phyloP scores from a whole-genome alignment of 1,284 basidiomycete species.

The Cutaneotrichosporon sp. region DNA sequence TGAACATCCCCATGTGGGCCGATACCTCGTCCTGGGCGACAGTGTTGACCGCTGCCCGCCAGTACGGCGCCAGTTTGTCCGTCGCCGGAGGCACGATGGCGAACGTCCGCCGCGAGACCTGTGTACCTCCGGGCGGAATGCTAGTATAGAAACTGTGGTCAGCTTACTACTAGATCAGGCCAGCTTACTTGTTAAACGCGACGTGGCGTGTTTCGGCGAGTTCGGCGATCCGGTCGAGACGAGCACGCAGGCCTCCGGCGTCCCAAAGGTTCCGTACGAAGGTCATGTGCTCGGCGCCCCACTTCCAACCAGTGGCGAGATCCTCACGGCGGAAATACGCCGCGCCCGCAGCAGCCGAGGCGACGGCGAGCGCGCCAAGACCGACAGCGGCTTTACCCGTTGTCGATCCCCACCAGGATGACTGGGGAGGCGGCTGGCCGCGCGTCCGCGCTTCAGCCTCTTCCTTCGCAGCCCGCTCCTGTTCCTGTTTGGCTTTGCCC shows the following conservation, averaged over 20 bases:
- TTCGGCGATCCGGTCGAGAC: constrained; percentile 61
- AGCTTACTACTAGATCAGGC: background rate
- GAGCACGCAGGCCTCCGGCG: constrained; percentile 57
- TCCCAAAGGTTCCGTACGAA: constrained; percentile 89
- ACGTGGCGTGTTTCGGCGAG: constrained; percentile 55
- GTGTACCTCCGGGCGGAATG: constrained; percentile 58
- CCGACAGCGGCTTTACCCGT: constrained; percentile 28
- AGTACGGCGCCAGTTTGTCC: constrained; percentile 56
- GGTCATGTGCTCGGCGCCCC: constrained; percentile 82
- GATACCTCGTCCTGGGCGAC: constrained; percentile 71
- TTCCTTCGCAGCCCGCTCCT: background rate
- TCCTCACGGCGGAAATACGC: constrained; percentile 71
- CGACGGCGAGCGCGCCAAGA: constrained; percentile 62
- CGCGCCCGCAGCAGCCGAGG: constrained; percentile 77
- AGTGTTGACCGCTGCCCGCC: constrained; percentile 61
- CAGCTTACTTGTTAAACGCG: constrained; percentile 66
- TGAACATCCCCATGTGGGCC: constrained; percentile 88
- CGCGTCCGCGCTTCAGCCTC: background rate
- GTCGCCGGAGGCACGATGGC: constrained; percentile 62
- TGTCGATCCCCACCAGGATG: constrained; percentile 21
- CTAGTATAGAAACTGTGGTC: constrained; percentile 65
- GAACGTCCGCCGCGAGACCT: constrained; percentile 62
- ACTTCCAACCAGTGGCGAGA: constrained; percentile 64
- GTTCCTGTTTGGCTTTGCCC: constrained; percentile 25
- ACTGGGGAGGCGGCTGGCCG: background rate